phyloP scores from a whole-genome alignment of 228 moss, liverwort and hornwort genomes.

The Sphagnum magellanicum region DNA sequence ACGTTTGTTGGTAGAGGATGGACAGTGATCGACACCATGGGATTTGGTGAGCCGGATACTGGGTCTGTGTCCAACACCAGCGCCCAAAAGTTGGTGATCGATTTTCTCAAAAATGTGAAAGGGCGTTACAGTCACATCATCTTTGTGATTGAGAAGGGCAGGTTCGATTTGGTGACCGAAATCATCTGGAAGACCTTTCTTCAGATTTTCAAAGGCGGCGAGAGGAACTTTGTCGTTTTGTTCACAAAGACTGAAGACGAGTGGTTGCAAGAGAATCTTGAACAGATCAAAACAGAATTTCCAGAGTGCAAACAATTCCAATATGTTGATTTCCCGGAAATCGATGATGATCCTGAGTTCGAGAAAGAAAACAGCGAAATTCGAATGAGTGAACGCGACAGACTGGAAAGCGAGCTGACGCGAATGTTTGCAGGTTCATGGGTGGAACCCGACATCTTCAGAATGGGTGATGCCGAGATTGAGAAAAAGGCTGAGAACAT shows the following conservation, averaged over 20 bases:
- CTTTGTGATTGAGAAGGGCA: not conserved
- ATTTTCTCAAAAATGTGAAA: conserved; percentile 7
- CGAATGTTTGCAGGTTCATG: not conserved
- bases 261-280: not conserved
- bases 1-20: conserved; percentile 2
- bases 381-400: not conserved
- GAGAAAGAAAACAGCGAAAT: not conserved
- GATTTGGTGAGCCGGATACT: conserved; percentile 8
- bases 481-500: not conserved
- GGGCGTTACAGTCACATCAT: conserved; percentile 10
- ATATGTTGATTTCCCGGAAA: not conserved
- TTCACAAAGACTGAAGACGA: not conserved
- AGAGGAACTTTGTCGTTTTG: conserved; percentile 11
- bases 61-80: conserved; percentile 5
- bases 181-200: conserved; percentile 9
- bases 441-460: not conserved
- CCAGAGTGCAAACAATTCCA: not conserved
- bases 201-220: not conserved
- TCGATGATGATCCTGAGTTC: not conserved
- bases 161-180: not conserved
- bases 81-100: conserved; percentile 1
- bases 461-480: not conserved
- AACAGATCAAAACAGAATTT: not conserved
- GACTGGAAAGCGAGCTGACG: not conserved
- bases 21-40: conserved; percentile 14